These are phyloP conservation scores for Pythium folliculosum DNA, from an alignment of 352 stramenopile genomes.

Conservation along the genomic window DNA sequence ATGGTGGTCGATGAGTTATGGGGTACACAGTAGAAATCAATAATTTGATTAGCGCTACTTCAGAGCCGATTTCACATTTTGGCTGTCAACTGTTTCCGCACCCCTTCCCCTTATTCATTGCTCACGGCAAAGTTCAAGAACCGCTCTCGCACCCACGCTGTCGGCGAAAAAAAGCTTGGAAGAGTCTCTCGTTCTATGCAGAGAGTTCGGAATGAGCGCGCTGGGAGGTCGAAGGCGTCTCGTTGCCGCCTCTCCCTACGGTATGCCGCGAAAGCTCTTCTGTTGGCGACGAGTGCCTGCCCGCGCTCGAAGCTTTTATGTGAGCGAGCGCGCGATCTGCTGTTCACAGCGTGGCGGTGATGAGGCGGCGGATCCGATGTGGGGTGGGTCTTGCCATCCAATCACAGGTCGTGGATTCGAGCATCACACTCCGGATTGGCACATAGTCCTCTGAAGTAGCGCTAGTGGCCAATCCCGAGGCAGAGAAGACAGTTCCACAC, in stretches of 20 bases:
- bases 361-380: background rate
- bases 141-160: background rate
- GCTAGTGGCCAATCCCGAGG: background rate
- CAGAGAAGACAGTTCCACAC: slow-evolving; percentile 29
- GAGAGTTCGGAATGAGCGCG: too few relatives aligned
- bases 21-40: background rate
- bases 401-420: background rate
- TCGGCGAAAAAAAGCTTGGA: background rate
- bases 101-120: slow-evolving; percentile 19
- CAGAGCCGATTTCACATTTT: slow-evolving; percentile 1
- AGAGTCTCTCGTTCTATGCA: background rate
- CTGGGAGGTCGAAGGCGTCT: too few relatives aligned
- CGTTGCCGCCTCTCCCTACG: too few relatives aligned
- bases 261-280: background rate
- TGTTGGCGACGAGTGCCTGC: background rate
- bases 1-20: slow-evolving; percentile 1
- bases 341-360: background rate
- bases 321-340: background rate
- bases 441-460: slow-evolving; percentile 18
- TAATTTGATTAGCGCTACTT: slow-evolving; percentile 3
- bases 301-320: background rate
- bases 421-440: slow-evolving; percentile 11
- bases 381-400: background rate
- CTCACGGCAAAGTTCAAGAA: slow-evolving; percentile 16
- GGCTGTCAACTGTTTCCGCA: slow-evolving; percentile 16